phyloP scores from a whole-genome alignment of 2,329 filamentous ascomycete species.

The Exophiala sideris region DNA sequence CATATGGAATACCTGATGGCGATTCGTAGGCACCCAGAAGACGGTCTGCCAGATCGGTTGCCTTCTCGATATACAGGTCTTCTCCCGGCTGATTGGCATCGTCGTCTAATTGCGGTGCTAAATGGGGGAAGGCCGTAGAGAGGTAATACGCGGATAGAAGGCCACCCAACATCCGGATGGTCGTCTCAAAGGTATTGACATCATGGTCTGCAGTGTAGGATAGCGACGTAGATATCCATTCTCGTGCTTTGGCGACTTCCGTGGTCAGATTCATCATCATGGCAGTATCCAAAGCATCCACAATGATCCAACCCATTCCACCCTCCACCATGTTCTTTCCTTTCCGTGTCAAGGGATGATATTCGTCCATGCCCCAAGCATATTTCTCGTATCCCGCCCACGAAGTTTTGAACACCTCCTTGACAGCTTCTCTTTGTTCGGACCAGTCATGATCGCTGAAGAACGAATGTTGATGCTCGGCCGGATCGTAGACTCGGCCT shows the following conservation, averaged over 20 bases:
- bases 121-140: slow-evolving; percentile 74
- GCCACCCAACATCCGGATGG: slow-evolving; percentile 94
- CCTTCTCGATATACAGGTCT: slow-evolving; percentile 94
- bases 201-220: slow-evolving; percentile 82
- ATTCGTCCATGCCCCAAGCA: slow-evolving; percentile 94
- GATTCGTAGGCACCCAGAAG: slow-evolving; percentile 86
- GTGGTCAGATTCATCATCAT: slow-evolving; percentile 97
- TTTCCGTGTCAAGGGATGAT: slow-evolving; percentile 74
- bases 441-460: slow-evolving; percentile 62
- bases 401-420: slow-evolving; percentile 83
- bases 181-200: slow-evolving; percentile 97
- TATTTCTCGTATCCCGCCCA: slow-evolving; percentile 92
- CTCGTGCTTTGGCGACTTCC: slow-evolving; percentile 74
- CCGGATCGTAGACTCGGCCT: slow-evolving; percentile 12
- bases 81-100: slow-evolving; percentile 72
- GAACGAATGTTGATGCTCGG: slow-evolving; percentile 14
- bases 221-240: slow-evolving; percentile 80
- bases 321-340: slow-evolving; percentile 81
- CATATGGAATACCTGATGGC: slow-evolving; percentile 78
- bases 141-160: slow-evolving; percentile 91
- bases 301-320: slow-evolving; percentile 96
- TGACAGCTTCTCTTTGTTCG: slow-evolving; percentile 72
- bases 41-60: slow-evolving; percentile 84
- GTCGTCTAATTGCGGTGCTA: slow-evolving; percentile 70
- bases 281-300: slow-evolving; percentile 92